phyloP scores from a whole-genome alignment of 768 basidiomycete species.

The Harrya chromipes region DNA sequence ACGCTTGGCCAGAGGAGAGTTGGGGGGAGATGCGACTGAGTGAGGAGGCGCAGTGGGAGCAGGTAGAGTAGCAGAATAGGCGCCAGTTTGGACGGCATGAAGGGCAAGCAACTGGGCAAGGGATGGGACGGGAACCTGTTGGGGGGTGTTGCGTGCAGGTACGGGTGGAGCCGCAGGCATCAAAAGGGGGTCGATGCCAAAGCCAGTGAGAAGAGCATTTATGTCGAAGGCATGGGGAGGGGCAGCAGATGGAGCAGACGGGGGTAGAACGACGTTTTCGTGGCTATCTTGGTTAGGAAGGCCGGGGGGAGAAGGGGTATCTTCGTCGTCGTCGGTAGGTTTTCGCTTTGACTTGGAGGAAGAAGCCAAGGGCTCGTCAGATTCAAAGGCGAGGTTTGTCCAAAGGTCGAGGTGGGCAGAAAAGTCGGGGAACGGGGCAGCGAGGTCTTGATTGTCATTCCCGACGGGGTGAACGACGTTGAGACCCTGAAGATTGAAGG shows the following conservation, averaged over 20 bases:
- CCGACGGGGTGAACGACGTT: slow-evolving; percentile 68
- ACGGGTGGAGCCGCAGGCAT: slow-evolving; percentile 26
- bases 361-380: slow-evolving; percentile 58
- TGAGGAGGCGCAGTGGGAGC: slow-evolving; percentile 13
- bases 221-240: slow-evolving; percentile 41
- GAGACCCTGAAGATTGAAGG: slow-evolving; percentile 71
- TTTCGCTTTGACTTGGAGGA: slow-evolving; percentile 33
- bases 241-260: slow-evolving; percentile 33
- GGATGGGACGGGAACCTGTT: slow-evolving; percentile 42
- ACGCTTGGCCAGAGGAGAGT: slow-evolving; percentile 42
- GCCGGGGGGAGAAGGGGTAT: slow-evolving; percentile 30
- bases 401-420: slow-evolving; percentile 78
- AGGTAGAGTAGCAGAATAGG: slow-evolving; percentile 19
- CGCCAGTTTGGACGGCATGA: slow-evolving; percentile 40
- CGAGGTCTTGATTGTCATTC: slow-evolving; percentile 49
- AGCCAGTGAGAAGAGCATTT: slow-evolving; percentile 34
- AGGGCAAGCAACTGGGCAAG: slow-evolving; percentile 70
- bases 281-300: slow-evolving; percentile 52
- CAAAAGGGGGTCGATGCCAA: slow-evolving; percentile 44
- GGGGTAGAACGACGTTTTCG: slow-evolving; percentile 53
- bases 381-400: slow-evolving; percentile 79
- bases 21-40: slow-evolving; percentile 13
- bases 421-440: slow-evolving; percentile 68
- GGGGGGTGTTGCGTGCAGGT: slow-evolving; percentile 26
- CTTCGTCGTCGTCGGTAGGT: slow-evolving; percentile 37